Evolutionary conservation across 805 yeast species (phyloP), one percentile per base, ranked within the genome.

Genomic region (Zygosaccharomyces siamensis): DNA sequence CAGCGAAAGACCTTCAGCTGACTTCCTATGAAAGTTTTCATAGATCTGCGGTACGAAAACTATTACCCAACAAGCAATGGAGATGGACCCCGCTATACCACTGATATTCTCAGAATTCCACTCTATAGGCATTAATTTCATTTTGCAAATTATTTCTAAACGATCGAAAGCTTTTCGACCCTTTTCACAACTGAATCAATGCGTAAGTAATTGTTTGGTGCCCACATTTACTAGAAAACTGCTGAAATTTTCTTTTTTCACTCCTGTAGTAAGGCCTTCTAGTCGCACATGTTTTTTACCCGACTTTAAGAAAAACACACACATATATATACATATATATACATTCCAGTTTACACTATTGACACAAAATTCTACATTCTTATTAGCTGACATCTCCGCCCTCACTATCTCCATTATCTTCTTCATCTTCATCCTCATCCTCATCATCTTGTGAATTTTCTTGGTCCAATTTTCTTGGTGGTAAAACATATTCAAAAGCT

Each of bases 11-110:
- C 98, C 97, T 47, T 93, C 97, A 5, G 96, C 82, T 31, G 89
- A 81, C 66, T 87, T 83, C 61, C 98, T 73, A 52, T 77, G 75
- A 62, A 87, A 89, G 65, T 90, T 92, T 63, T 93, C 97, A 67
- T 89, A 90, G 39, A 93, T 85, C 64, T 92, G 98, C 8, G 98
- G 98, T 33, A 96, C 95, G 73, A 93, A 92, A 14, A 92, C 99
- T 43, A 93, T 90, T 51, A 93, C 84, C 99, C 99, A 92, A 66
- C 97, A 93, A 12, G 97, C 96, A 41, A 92, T 79, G 16, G 98
- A 92, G 31, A 93, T 89, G 10, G 96, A 88, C 24, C 86, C 73
- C 7, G 63, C 38, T 48, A 86, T 84, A 5, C 92, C 93, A 60
- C 89, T 81, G 16, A 86, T 80, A 14, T 86, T 86, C 54, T 80